phyloP scores from a whole-genome alignment of 129 eudicot genomes.

The Helianthus tuberosus region DNA sequence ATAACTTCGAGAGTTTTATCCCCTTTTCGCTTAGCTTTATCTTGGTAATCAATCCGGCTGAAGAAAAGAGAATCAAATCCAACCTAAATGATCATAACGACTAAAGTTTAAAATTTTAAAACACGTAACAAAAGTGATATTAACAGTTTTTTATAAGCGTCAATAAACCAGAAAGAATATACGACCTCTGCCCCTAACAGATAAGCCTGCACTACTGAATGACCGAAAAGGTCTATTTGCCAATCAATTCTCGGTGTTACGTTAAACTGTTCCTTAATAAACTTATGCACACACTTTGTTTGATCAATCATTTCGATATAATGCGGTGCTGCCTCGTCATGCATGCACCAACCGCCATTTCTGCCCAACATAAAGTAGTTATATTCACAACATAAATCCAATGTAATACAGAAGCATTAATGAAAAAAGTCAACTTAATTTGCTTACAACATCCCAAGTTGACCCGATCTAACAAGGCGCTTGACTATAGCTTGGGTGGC shows the following conservation, averaged over 20 bases:
- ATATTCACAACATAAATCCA: constrained; percentile 7
- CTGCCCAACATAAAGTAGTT: constrained; percentile 41
- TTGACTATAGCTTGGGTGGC: constrained; percentile 55
- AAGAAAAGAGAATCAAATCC: constrained; percentile 91
- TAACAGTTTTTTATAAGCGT: background rate
- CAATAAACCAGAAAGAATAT: constrained; percentile 4
- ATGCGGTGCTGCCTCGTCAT: constrained; percentile 94
- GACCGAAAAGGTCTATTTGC: constrained; percentile 99
- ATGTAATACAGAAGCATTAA: too few species aligned
- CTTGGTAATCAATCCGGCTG: constrained; percentile 92
- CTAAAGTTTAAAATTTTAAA: background rate
- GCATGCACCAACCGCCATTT: constrained; percentile 95
- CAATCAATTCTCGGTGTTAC: constrained; percentile 94
- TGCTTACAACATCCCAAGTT: constrained; percentile 80
- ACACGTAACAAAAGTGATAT: constrained; percentile 3
- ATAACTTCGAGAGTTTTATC: constrained; percentile 82
- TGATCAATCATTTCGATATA: constrained; percentile 98
- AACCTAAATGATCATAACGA: constrained; percentile 53
- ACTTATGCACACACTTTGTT: constrained; percentile 83
- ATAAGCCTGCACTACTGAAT: constrained; percentile 98
- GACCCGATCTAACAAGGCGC: constrained; percentile 70
- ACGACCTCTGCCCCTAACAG: constrained; percentile 91
- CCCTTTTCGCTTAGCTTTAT: constrained; percentile 67
- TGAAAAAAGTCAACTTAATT: background rate
- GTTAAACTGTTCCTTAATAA: constrained; percentile 72